Evolutionary conservation across 2,329 filamentous ascomycete species (phyloP), one percentile per base, ranked within the genome.

Genomic region (Venturia effusa): DNA sequence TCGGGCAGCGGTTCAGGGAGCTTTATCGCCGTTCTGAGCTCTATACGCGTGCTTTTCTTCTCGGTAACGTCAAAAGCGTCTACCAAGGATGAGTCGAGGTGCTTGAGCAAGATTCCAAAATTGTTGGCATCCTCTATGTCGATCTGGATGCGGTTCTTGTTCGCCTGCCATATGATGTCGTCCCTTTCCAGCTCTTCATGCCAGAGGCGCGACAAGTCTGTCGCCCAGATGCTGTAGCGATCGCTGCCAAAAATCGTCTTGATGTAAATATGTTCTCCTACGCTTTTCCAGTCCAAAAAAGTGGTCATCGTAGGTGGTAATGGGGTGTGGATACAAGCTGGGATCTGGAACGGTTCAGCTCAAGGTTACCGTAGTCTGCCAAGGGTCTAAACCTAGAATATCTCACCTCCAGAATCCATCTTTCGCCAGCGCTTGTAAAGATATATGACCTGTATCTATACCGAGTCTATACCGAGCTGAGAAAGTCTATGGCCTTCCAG

Each of bases 141-240:
- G 51, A 63, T 63, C 10, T 30, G 61, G n/a, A 63, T 34, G n/a
- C 45, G 32, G 6, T 37, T 51, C 13, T 41, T 57, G 34, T 40
- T 55, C 34, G 61, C 61, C n/a, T 48, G 43, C 45, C 51, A 57
- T 45, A 45, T 32, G 51, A 63, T 40, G n/a, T 63, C 45, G 45
- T 57, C 40, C 40, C 32, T 57, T 45, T 63, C 51, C 4, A 63
- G 51, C 30, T 63, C 45, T 57, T 63, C 61, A 57, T 40, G 34
- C 41, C 45, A 63, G n/a, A 57, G 39, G 11, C 39, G 45, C 24
- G 32, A 63, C 24, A 63, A 27, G 13, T 63, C 61, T 22, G 61
- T 63, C n/a, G 51, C 32, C 61, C 61, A 63, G 8, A 63, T 40
- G 61, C 51, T 57, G 51, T 63, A 63, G 15, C 13, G 11, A 57